Conservation (phyloP, 768 basidiomycete species). For the Galerina sulciceps region DNA sequence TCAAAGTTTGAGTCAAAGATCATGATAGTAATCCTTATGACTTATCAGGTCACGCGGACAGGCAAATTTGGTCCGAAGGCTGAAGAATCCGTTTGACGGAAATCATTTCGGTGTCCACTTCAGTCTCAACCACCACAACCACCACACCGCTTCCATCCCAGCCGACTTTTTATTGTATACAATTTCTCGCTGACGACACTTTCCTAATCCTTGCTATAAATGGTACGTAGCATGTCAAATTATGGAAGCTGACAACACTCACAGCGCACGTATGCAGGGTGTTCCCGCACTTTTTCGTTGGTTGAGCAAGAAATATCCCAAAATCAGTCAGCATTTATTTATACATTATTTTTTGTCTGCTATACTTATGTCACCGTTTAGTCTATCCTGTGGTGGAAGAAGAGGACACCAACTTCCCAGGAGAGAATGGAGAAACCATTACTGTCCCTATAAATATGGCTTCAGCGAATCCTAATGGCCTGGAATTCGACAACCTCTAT, state of each 20-base stretch:
- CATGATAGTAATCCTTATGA: too few species aligned
- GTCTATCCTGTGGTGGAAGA: conserved; percentile 86
- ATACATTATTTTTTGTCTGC: background rate
- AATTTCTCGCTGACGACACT: background rate
- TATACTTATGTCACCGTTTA: conserved; percentile 27
- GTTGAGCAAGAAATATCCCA: conserved; percentile 98
- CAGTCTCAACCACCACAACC: conserved; percentile 1
- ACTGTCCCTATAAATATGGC: conserved; percentile 80
- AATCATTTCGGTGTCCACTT: background rate
- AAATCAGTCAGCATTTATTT: conserved; percentile 69
- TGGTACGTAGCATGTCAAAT: conserved; percentile 5
- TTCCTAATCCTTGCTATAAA: background rate
- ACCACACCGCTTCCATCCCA: background rate
- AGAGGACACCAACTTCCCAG: conserved; percentile 71
- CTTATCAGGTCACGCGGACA: conserved; percentile 9
- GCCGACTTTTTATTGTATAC: background rate
- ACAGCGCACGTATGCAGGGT: conserved; percentile 59
- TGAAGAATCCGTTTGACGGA: too few species aligned
- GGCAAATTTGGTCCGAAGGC: background rate
- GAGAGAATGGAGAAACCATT: conserved; percentile 68
- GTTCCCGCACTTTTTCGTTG: conserved; percentile 98
- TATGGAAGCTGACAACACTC: background rate
- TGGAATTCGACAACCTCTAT: conserved; percentile 96
- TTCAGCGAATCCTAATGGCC: conserved; percentile 89
- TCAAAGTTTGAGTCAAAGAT: conserved; percentile 1